These are phyloP conservation scores for Arthrobotrys entomopaga DNA, from an alignment of 2,329 filamentous ascomycete species.

Conservation along the genomic window DNA sequence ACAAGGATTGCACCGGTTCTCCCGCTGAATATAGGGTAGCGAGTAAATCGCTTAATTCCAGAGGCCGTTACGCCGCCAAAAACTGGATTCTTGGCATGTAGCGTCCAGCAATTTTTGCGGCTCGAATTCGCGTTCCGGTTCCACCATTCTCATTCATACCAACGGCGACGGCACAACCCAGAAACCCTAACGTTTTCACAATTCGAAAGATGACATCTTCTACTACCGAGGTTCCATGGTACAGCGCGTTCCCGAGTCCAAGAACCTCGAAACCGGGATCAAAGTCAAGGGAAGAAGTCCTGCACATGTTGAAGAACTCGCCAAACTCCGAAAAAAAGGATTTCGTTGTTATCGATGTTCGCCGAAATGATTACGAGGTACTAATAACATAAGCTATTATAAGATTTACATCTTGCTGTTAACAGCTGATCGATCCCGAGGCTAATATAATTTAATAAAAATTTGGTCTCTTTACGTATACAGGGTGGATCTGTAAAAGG, in stretches of 20 bases:
- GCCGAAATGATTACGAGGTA: constrained; percentile 57
- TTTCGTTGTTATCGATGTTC: constrained; percentile 65
- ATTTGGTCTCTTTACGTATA: constrained; percentile 5
- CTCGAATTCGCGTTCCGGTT: no score
- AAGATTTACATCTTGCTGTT: constrained; percentile 4
- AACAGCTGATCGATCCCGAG: background rate
- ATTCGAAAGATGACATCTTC: constrained; percentile 17
- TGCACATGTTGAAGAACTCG: constrained; percentile 61
- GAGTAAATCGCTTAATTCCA: no score
- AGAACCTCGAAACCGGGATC: constrained; percentile 57
- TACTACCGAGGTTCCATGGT: constrained; percentile 59
- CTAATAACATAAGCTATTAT: background rate
- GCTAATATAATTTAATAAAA: no score
- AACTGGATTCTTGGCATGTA: no score
- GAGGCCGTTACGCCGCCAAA: no score
- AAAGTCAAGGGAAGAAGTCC: constrained; percentile 61
- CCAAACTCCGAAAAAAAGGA: constrained; percentile 57
- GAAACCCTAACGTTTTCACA: background rate
- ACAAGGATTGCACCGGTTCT: no score
- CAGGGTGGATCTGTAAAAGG: constrained; percentile 39
- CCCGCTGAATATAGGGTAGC: no score
- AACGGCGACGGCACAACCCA: no score
- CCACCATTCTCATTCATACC: no score
- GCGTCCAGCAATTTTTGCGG: no score
- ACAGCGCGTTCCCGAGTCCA: constrained; percentile 63